A percentile compares a stretch with the other conserved stretches of the same genome.
These are phyloP conservation scores for Cerrena zonata DNA, from an alignment of 1,284 basidiomycete species.

Conservation along the genomic window DNA sequence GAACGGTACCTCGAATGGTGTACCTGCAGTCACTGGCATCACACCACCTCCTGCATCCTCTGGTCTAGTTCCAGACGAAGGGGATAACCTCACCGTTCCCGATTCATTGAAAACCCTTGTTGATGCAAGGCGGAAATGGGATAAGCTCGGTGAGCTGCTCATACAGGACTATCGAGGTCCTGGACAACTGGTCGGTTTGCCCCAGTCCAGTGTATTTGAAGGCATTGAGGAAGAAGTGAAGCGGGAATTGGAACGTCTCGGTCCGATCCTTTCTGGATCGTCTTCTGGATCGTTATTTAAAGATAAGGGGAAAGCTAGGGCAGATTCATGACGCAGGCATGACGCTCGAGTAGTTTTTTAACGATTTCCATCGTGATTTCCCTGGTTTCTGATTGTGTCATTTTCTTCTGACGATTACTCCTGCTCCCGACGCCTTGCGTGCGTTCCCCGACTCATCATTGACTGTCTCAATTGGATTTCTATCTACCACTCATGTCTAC, in stretches of 20 bases:
- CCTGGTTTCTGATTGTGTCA: too few relatives aligned
- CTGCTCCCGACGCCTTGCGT: neutral
- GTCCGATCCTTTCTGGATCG: conserved; percentile 6
- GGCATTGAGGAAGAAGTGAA: conserved; percentile 63
- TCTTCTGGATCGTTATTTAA: conserved; percentile 33
- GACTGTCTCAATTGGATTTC: too few relatives aligned
- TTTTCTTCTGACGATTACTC: too few relatives aligned
- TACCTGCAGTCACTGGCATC: conserved; percentile 25
- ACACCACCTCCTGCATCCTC: conserved; percentile 58
- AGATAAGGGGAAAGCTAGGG: conserved; percentile 39
- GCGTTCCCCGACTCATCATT: neutral
- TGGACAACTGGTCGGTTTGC: conserved; percentile 70
- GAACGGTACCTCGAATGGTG: conserved; percentile 19
- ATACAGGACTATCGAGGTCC: conserved; percentile 44
- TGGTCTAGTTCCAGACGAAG: conserved; percentile 63
- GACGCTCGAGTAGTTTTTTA: neutral
- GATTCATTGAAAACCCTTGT: conserved; percentile 69
- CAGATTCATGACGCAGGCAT: too few relatives aligned
- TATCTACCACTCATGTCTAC: neutral
- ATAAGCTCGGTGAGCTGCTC: conserved; percentile 59
- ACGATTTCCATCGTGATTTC: conserved; percentile 2
- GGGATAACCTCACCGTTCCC: conserved; percentile 59
- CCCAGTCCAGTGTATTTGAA: conserved; percentile 65
- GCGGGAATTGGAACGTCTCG: conserved; percentile 34
- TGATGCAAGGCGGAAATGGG: conserved; percentile 67